Percentiles rank a stretch among this genome's conserved stretches.
Conservation (phyloP, 139 green algal genomes). For the Ettlia oleoabundans region DNA sequence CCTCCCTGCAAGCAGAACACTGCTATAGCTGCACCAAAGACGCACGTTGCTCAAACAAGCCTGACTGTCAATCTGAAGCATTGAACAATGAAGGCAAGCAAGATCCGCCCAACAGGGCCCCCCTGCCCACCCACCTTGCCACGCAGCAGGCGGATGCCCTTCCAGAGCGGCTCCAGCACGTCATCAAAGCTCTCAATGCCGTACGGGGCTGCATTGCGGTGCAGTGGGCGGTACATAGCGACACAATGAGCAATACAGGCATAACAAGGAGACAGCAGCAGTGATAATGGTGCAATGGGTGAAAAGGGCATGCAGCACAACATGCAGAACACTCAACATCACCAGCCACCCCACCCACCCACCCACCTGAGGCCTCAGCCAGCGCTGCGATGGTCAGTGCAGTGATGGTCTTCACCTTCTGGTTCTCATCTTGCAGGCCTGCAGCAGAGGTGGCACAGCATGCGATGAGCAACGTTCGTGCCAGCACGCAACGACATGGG, state of each 20-base stretch:
- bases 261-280: background rate
- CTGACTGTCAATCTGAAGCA: too few relatives aligned
- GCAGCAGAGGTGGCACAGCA: background rate
- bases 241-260: too few relatives aligned
- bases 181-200: constrained; percentile 99
- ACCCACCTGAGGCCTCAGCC: constrained; percentile 86
- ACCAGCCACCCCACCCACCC: background rate
- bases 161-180: constrained; percentile 98
- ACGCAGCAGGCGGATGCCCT: constrained; percentile 91
- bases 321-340: background rate
- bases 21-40: too few relatives aligned
- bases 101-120: too few relatives aligned
- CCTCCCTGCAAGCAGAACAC: too few relatives aligned
- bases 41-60: too few relatives aligned
- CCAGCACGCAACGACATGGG: background rate
- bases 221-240: background rate
- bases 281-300: background rate
- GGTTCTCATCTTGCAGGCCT: constrained; percentile 77
- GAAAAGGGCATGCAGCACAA: background rate
- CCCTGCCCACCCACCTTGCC: constrained; percentile 88
- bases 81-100: too few relatives aligned
- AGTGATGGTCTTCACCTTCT: constrained; percentile 97
- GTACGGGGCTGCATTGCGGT: constrained; percentile 79
- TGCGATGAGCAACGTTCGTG: background rate
- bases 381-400: constrained; percentile 94